Percentiles rank a stretch among this genome's conserved stretches.
These are phyloP conservation scores for Cladorrhinum sp. DNA, from an alignment of 2,329 filamentous ascomycete species.

Conservation along the genomic window DNA sequence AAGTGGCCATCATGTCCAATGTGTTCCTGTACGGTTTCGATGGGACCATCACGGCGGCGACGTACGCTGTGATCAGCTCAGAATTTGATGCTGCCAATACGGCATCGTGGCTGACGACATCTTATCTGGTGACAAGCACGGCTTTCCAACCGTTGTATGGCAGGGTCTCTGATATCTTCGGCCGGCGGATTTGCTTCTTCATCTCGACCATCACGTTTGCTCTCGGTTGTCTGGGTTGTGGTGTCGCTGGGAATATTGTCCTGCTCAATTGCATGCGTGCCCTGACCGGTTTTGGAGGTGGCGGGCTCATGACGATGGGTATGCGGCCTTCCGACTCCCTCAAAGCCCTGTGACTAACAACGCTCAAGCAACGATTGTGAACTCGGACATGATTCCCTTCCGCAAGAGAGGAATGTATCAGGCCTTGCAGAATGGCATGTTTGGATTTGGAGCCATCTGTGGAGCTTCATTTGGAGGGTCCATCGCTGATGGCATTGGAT, in stretches of 20 bases:
- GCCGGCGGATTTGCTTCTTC: conserved; percentile 61
- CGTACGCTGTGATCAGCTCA: conserved; percentile 71
- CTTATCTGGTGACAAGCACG: conserved; percentile 68
- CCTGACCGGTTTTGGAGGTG: conserved; percentile 66
- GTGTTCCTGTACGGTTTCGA: conserved; percentile 68
- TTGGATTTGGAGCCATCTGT: conserved; percentile 59
- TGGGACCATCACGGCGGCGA: conserved; percentile 69
- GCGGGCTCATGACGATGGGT: conserved; percentile 69
- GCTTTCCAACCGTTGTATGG: conserved; percentile 71
- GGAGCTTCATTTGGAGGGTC: conserved; percentile 64
- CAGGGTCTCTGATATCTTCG: conserved; percentile 67
- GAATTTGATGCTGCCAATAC: conserved; percentile 69
- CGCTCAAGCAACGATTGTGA: conserved; percentile 52
- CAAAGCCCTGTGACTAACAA: background rate
- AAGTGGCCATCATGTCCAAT: conserved; percentile 61
- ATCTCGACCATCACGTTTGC: conserved; percentile 61
- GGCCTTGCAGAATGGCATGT: conserved; percentile 58
- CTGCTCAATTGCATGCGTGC: conserved; percentile 63
- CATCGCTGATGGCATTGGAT: conserved; percentile 62
- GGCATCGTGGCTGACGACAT: conserved; percentile 72
- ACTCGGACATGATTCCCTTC: conserved; percentile 62
- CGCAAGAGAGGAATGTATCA: conserved; percentile 56
- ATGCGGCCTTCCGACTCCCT: conserved; percentile 27
- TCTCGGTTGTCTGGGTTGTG: conserved; percentile 63
- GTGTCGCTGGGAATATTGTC: conserved; percentile 54